These are phyloP conservation scores for Mortierella sp. DNA, from an alignment of 371 early-diverging fungal species.

Conservation along the genomic window DNA sequence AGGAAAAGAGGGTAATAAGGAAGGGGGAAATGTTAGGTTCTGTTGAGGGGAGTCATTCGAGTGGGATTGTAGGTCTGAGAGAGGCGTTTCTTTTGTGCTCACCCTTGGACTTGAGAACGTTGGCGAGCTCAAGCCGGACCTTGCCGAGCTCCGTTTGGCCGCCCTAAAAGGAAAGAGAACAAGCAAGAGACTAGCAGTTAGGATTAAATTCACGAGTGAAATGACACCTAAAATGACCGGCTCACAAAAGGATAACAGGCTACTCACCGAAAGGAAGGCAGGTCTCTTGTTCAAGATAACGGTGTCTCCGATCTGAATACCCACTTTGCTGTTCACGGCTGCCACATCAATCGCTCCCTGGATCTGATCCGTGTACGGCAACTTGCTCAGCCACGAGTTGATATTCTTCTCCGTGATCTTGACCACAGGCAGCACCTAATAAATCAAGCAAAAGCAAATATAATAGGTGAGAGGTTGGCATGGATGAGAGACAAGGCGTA, in stretches of 20 bases:
- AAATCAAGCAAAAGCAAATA: not conserved
- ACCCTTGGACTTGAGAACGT: conserved; percentile 70
- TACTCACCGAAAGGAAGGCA: conserved; percentile 65
- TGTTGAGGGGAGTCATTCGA: not conserved
- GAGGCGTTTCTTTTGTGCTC: not conserved
- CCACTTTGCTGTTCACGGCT: conserved; percentile 52
- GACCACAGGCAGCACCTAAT: conserved; percentile 58
- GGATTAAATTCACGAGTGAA: not conserved
- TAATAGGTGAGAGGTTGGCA: not conserved
- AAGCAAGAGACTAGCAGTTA: not conserved
- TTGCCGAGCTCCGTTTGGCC: conserved; percentile 87
- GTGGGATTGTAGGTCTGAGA: not conserved
- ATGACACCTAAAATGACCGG: not conserved
- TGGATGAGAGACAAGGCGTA: not conserved
- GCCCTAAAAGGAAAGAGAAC: conserved; percentile 55
- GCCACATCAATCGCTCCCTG: conserved; percentile 28
- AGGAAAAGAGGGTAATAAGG: not conserved
- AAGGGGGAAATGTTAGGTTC: not conserved
- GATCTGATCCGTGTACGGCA: conserved; percentile 56
- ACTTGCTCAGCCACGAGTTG: conserved; percentile 67
- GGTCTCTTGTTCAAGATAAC: conserved; percentile 73
- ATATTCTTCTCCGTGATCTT: conserved; percentile 71
- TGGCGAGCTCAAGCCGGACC: conserved; percentile 72
- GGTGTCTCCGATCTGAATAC: conserved; percentile 70
- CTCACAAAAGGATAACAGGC: not conserved